Evolutionary conservation across 106 monocot genomes (phyloP).

Genomic region (Hemerocallis citrina): DNA sequence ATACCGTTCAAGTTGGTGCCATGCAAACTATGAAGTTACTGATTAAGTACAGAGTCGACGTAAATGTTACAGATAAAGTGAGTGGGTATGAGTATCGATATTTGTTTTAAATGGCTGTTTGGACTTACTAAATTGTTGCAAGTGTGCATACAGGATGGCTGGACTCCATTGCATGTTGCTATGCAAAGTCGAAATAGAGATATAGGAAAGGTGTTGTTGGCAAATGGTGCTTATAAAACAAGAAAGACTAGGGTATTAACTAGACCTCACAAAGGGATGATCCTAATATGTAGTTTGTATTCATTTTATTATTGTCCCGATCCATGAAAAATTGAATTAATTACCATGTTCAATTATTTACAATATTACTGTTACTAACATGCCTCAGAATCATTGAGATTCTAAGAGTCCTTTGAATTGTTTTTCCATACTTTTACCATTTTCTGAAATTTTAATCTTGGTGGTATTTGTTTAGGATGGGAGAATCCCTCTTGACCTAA

Average conservation of each 20-base stretch:
- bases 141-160: conserved; percentile 59
- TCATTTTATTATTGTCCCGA: not conserved
- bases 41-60: conserved; percentile 87
- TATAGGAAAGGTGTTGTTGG: conserved; percentile 73
- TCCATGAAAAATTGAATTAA: not conserved
- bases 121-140: conserved; percentile 3
- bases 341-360: not conserved
- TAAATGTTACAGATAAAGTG: conserved; percentile 86
- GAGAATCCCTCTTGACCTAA: conserved; percentile 73
- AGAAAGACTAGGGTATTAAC: conserved; percentile 79
- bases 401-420: not conserved
- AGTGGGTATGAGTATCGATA: conserved; percentile 12
- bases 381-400: not conserved
- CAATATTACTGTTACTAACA: not conserved
- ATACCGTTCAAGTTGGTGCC: conserved; percentile 93
- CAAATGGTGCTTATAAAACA: conserved; percentile 78
- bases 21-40: conserved; percentile 89
- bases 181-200: conserved; percentile 88
- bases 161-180: conserved; percentile 90
- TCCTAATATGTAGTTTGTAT: not conserved
- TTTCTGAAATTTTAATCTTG: no score
- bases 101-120: conserved; percentile 3
- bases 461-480: conserved; percentile 91
- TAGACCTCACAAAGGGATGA: not conserved
- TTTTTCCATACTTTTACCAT: no score